A percentile compares a stretch with the other conserved stretches of the same genome.
Conservation (phyloP, 768 basidiomycete genomes). For the Myochromella boudieri region DNA sequence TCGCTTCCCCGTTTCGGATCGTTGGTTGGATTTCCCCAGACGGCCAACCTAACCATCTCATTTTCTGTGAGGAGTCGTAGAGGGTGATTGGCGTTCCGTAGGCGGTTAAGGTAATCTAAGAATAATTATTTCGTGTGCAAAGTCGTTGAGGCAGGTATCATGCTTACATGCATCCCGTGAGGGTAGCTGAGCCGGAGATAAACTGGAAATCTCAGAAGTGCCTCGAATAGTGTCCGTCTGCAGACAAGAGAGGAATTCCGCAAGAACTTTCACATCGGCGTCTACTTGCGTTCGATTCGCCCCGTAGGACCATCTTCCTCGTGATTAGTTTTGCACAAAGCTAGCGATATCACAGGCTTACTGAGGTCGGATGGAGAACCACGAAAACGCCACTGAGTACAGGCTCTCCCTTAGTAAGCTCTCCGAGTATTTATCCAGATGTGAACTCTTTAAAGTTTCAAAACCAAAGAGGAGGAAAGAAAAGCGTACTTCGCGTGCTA, state of each 20-base stretch:
- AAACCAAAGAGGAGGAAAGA: slow-evolving; percentile 92
- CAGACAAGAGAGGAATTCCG: slow-evolving; percentile 79
- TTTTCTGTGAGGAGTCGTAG: slow-evolving; percentile 87
- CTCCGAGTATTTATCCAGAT: slow-evolving; percentile 83
- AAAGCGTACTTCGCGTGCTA: slow-evolving; percentile 89
- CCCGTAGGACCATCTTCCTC: slow-evolving; percentile 89
- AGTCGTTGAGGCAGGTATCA: slow-evolving; percentile 1
- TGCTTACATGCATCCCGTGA: slow-evolving; percentile 42
- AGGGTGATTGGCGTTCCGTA: slow-evolving; percentile 70
- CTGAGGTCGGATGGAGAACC: slow-evolving; percentile 96
- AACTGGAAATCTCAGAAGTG: slow-evolving; percentile 56
- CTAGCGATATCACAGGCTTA: slow-evolving; percentile 40
- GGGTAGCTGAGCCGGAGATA: slow-evolving; percentile 50
- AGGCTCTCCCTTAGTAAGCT: slow-evolving; percentile 69
- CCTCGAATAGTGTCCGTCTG: slow-evolving; percentile 72
- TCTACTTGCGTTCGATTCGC: slow-evolving; percentile 88
- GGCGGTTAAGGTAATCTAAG: slow-evolving; percentile 55
- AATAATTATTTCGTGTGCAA: slow-evolving; percentile 1
- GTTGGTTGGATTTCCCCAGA: slow-evolving; percentile 88
- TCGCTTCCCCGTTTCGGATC: slow-evolving; percentile 71
- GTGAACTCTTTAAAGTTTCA: slow-evolving; percentile 85
- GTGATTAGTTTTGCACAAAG: background rate
- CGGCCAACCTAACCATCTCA: slow-evolving; percentile 80
- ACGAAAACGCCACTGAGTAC: slow-evolving; percentile 80
- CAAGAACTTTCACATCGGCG: slow-evolving; percentile 83